Conservation (phyloP, 495 filamentous ascomycete genomes). For the Penicillium antarcticum region DNA sequence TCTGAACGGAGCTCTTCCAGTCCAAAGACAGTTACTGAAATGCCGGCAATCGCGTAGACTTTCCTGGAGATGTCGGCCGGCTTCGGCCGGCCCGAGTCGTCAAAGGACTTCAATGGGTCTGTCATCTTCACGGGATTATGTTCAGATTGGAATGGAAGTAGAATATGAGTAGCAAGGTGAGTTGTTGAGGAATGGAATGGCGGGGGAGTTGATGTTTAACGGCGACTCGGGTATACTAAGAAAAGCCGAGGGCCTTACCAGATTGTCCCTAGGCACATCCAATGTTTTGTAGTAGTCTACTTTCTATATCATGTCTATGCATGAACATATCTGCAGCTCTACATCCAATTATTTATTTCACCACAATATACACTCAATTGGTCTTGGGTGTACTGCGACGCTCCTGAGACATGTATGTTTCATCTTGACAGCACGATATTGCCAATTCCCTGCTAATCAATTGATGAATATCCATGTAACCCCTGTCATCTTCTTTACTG, state of each 20-base stretch:
- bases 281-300: too few relatives aligned
- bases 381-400: too few relatives aligned
- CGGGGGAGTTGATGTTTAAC: not conserved
- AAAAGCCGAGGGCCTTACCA: constrained; percentile 13
- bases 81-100: constrained; percentile 17
- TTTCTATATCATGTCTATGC: too few relatives aligned
- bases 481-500: too few relatives aligned
- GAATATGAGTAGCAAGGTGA: not conserved
- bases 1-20: constrained; percentile 62
- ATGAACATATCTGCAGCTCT: too few relatives aligned
- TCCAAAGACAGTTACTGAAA: constrained; percentile 75
- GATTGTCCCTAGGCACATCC: too few relatives aligned
- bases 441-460: too few relatives aligned
- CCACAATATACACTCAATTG: not conserved
- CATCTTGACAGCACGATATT: too few relatives aligned
- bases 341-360: not conserved
- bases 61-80: constrained; percentile 53
- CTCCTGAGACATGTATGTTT: too few relatives aligned
- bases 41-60: constrained; percentile 67
- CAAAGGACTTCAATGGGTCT: constrained; percentile 35
- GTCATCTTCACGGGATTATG: constrained; percentile 24
- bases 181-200: not conserved
- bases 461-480: too few relatives aligned
- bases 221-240: constrained; percentile 19
- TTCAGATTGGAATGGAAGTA: not conserved